These are phyloP conservation scores for Baeospora myosura DNA, from an alignment of 1,284 basidiomycete genomes.

Conservation along the genomic window DNA sequence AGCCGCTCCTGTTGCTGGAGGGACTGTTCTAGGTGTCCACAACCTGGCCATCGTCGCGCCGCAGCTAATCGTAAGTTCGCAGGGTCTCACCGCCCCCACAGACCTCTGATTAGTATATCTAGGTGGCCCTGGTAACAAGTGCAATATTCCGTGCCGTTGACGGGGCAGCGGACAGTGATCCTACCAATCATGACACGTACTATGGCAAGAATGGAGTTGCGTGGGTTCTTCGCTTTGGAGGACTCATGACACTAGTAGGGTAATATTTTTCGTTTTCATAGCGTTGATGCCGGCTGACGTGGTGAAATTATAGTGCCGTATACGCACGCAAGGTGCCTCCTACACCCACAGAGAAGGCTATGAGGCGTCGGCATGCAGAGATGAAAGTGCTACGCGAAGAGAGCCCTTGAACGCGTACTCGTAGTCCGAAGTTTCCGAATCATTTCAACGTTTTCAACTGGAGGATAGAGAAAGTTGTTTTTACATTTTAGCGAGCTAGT, in stretches of 20 bases:
- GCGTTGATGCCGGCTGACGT: slow-evolving; percentile 1
- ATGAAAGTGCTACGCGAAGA: slow-evolving; percentile 69
- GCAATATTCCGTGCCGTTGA: slow-evolving; percentile 82
- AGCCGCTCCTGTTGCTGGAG: slow-evolving; percentile 65
- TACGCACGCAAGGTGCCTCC: slow-evolving; percentile 77
- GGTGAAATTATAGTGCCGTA: slow-evolving; percentile 49
- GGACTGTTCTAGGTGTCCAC: slow-evolving; percentile 91
- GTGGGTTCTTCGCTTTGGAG: slow-evolving; percentile 92
- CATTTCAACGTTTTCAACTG: not conserved
- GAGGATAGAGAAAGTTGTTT: not conserved
- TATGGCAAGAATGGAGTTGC: slow-evolving; percentile 81
- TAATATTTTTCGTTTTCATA: slow-evolving; percentile 2
- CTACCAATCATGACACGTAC: slow-evolving; percentile 49
- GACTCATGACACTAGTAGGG: slow-evolving; percentile 64
- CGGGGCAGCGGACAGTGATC: slow-evolving; percentile 33
- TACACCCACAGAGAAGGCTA: slow-evolving; percentile 84
- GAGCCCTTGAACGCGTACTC: slow-evolving; percentile 30
- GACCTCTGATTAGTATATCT: slow-evolving; percentile 1
- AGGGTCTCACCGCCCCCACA: not conserved
- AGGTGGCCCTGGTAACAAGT: slow-evolving; percentile 87
- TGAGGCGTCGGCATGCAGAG: slow-evolving; percentile 72
- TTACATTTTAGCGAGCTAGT: too few species aligned
- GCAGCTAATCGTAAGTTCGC: slow-evolving; percentile 73
- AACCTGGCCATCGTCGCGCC: slow-evolving; percentile 91
- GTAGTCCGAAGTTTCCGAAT: not conserved